Conservation (phyloP, 140 eudicot genomes). For the Anethum foeniculum region DNA sequence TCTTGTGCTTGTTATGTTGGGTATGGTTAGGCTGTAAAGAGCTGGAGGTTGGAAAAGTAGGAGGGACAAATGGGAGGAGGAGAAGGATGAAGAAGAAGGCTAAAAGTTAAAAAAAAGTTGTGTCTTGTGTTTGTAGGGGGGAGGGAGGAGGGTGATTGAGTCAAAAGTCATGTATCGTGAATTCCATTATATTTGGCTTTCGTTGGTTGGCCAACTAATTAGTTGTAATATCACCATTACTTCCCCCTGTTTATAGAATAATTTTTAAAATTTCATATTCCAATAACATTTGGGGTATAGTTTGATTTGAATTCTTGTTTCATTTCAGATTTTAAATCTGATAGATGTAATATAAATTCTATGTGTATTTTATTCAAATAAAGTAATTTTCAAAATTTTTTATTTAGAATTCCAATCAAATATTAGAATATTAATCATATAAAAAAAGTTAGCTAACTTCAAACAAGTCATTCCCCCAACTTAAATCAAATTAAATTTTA, state of each 20-base stretch:
- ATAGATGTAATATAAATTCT: too few species aligned
- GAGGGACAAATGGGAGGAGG: constrained; percentile 2
- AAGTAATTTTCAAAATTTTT: too few species aligned
- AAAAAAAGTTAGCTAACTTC: too few species aligned
- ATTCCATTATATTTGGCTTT: constrained; percentile 13
- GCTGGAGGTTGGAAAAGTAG: not conserved
- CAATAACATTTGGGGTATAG: too few species aligned
- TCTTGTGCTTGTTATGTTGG: not conserved
- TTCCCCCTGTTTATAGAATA: not conserved
- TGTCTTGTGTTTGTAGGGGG: not conserved
- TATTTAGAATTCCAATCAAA: too few species aligned
- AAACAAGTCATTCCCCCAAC: too few species aligned
- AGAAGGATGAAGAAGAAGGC: not conserved
- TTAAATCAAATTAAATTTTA: too few species aligned
- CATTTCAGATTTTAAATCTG: too few species aligned
- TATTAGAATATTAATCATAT: too few species aligned
- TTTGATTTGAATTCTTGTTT: too few species aligned
- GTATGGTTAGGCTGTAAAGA: not conserved
- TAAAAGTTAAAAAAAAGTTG: not conserved
- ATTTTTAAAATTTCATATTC: too few species aligned
- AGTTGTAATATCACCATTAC: not conserved
- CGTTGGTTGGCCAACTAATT: constrained; percentile 20
- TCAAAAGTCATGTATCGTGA: constrained; percentile 10
- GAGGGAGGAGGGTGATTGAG: not conserved
- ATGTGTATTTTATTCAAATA: too few species aligned